Evolutionary conservation across 768 basidiomycete genomes (phyloP), one percentile per base, ranked within the genome.

Genomic region (Lentinula detonsa): DNA sequence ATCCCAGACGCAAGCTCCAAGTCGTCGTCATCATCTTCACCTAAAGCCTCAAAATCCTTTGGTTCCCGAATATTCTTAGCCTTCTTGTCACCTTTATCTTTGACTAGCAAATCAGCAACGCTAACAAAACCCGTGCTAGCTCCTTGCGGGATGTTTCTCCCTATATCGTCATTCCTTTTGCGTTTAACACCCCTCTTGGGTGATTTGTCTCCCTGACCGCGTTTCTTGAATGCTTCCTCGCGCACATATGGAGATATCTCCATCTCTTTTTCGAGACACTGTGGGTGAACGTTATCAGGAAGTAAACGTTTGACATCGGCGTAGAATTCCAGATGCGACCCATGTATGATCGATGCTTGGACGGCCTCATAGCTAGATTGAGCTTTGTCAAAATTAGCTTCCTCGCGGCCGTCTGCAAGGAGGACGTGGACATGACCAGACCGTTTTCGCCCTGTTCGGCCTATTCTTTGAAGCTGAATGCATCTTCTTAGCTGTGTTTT

Each of bases 361-460:
- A 98, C 91, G 66, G 92, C 87, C 63, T 86, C 84, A 74, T 99
- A 96, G 2, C 85, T 85, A 45, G 82, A 85, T 66, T 93, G 86
- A 0, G 97, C 95, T 65, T 88, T 90, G 57, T 91, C 88, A 78
- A 95, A 91, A 67, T 97, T 96, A 52, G 78, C 69, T 67, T 98
- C 95, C 74, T 99, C 97, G 23, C 95, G 87, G 34, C 86, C 85
- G 72, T 96, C 91, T 5, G 95, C 86, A 65, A 98, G 86, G 18
- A 99, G 79, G 10, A 95, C 91, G 67, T 95, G 91, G n/a, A 99
- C 90, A 50, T 82, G 76, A 8, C 97, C 97, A 49, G 86, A 84
- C 39, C 93, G 85, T 72, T 95, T 95, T 51, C 97, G 90, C 11
- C 97, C 97, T 0, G 97, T 98, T 58, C 97, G 83, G 53, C 97